A percentile compares a stretch with the other conserved stretches of the same genome.
Conservation (phyloP, 768 basidiomycete species). For the Podaxis rugospora region DNA sequence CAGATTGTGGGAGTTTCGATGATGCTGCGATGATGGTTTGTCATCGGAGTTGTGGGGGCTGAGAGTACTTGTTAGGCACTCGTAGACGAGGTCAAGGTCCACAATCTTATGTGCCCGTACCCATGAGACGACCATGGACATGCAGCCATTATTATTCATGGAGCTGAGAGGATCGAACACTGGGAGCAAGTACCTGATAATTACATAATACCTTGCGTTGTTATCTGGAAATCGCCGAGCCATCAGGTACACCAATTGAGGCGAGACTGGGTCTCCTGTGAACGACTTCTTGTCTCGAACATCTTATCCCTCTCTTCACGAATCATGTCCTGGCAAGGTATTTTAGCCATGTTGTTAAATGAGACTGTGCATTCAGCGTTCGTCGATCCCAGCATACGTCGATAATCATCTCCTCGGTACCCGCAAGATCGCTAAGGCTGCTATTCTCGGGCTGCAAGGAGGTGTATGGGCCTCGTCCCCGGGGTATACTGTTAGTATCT, state of each 20-base stretch:
- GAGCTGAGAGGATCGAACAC: background rate
- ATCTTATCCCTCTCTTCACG: conserved; percentile 1
- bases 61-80: background rate
- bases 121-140: background rate
- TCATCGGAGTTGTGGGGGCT: background rate
- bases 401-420: conserved; percentile 74
- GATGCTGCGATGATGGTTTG: background rate
- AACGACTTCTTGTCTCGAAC: conserved; percentile 10
- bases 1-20: background rate
- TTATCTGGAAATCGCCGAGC: conserved; percentile 11
- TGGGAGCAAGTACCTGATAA: background rate
- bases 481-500: conserved; percentile 53
- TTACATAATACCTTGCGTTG: background rate
- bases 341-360: background rate
- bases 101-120: background rate
- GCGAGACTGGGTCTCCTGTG: background rate
- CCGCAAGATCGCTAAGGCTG: conserved; percentile 71
- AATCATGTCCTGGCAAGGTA: conserved; percentile 74
- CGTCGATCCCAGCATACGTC: conserved; percentile 59
- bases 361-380: background rate
- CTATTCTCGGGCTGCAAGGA: conserved; percentile 68
- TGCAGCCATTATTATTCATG: background rate
- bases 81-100: background rate
- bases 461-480: conserved; percentile 71
- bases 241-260: conserved; percentile 4